Base-by-base conservation (phyloP, 441 rosid species). In the Populus hybrid region DNA sequence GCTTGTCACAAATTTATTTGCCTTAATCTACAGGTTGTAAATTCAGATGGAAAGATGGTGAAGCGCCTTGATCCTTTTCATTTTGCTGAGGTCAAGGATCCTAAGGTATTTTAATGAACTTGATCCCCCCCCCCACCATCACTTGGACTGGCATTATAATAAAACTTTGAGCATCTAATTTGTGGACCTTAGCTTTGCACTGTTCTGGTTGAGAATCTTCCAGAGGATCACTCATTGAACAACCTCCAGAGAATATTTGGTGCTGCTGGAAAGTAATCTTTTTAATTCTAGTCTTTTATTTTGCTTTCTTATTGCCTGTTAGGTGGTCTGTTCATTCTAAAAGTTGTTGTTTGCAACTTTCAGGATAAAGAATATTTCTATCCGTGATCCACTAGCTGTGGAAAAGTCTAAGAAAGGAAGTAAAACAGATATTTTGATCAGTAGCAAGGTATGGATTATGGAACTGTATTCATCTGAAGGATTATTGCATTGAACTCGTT, bases 161-260 rank as follows among this genome's bases (percentile, higher is more conserved):
- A 59, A 46, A 77, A 10, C 23, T 71, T 64, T 75, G 61, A 70
- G 73, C 80, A 77, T 63, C 87, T 86, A 84, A 87, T 82, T 81
- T 86, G 46, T 85, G 85, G 85, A 76, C 86, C 82, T 78, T 83
- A 95, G 99, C 81, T 85, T 69, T 87, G 81, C 85, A 90, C 97
- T 83, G 99, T 95, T 80, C 82, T 95, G 90, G 95, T 91, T 76
- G 99, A 95, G 85, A 95, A 95, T 80, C 87, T 95, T 84, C 99
- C 99, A 8, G 93, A 86, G 78, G 97, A 94, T 88, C 97, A 94
- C 83, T 90, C 98, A 10, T 84, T 82, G 68, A 87, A 87, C 84
- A 94, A 90, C 82, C 86, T 95, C 65, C 79, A 79, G 73, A 85
- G 82, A 81, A 86, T 92, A 75, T 95, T 92, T 85, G 86, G 89